Evolutionary conservation across 305 asterid species (phyloP), one percentile per base, ranked within the genome.

Genomic region (Galium porrigens): DNA sequence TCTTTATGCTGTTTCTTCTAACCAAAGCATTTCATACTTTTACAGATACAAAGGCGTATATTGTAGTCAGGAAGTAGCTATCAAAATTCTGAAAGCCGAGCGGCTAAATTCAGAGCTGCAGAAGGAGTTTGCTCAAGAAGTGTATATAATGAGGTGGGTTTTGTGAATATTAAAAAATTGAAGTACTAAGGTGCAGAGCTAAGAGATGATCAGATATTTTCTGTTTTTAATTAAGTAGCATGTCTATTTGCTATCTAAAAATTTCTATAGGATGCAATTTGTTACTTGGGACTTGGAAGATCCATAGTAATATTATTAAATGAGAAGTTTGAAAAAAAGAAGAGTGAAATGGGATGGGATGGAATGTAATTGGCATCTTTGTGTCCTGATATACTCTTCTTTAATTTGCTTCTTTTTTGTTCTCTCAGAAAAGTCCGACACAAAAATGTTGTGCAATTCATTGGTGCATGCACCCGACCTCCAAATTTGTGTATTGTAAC

Each of bases 361-460:
- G 46, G 15, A 39, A 39, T 39, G 10, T 10, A 39, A 8, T 39
- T 39, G 8, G 46, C 14, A 1, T 41, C 12, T 41, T 10, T 9
- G 1, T 9, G n/a, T 41, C 1, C 33, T 36, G n/a, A 20, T 4
- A 22, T 22, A 3, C 48, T 64, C 55, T 46, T 18, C 66, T 58
- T 44, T 51, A 18, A 20, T 69, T 76, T 34, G 64, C 69, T 61
- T 48, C 25, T n/a, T 34, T 39, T 63, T 51, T 68, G 72, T 73
- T 62, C 80, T 78, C 78, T 84, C 98, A 91, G 98, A 74, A 91
- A 91, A 78, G 95, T 91, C 70, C 90, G 96, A 9, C 98, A 91
- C 83, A 91, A 86, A 63, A 88, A 91, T 63, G 98, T 91, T 30
- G 97, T 91, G 67, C 97, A 91, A 75, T 91, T 91, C 78, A 84